phyloP scores from a whole-genome alignment of 371 early-diverging fungal genomes.

The Quaeritorhiza haematococci region DNA sequence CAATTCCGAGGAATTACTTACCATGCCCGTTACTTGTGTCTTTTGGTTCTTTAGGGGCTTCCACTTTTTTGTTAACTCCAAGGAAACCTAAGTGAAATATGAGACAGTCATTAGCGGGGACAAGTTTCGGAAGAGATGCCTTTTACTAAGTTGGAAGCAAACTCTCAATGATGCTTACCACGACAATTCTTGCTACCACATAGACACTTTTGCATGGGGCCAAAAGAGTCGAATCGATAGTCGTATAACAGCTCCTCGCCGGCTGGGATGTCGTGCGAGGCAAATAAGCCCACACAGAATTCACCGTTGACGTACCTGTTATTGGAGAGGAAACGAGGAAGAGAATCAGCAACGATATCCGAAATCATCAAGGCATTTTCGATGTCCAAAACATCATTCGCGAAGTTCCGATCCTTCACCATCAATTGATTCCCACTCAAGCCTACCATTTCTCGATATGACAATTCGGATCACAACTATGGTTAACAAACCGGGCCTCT shows the following conservation, averaged over 20 bases:
- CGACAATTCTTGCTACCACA: conserved; percentile 70
- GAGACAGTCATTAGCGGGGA: no score
- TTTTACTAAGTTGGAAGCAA: no score
- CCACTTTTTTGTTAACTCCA: no score
- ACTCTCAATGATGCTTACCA: conserved; percentile 50
- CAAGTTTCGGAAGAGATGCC: no score
- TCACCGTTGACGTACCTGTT: conserved; percentile 63
- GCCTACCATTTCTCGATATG: conserved; percentile 82
- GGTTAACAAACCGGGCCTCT: conserved; percentile 71
- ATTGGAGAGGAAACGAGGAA: not conserved
- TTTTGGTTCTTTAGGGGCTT: no score
- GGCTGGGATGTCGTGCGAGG: conserved; percentile 63
- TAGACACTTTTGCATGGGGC: conserved; percentile 62
- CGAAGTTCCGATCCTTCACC: not conserved
- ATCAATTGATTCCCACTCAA: not conserved
- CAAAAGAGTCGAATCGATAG: conserved; percentile 74
- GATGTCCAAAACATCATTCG: no score
- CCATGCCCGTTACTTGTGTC: no score
- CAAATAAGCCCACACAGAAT: conserved; percentile 71
- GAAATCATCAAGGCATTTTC: no score
- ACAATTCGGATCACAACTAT: conserved; percentile 87
- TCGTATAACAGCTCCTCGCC: conserved; percentile 80
- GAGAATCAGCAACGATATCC: not conserved
- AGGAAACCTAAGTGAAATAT: no score
- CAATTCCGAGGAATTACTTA: no score